Percentiles rank a stretch among this genome's conserved stretches.
Conservation (phyloP, 768 basidiomycete species). For the Hysterangium stoloniferum region DNA sequence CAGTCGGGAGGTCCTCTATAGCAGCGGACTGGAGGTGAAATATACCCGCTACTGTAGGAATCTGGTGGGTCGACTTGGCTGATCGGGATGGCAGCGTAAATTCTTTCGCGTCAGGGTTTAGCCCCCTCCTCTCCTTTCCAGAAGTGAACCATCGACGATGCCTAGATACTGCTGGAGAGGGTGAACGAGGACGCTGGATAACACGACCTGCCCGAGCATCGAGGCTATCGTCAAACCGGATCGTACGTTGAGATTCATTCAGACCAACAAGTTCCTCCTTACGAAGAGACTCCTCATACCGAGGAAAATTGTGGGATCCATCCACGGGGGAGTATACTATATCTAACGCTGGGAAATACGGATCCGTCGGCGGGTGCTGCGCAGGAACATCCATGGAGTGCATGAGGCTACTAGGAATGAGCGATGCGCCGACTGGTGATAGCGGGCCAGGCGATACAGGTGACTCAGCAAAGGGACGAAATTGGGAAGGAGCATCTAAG, state of each 20-base stretch:
- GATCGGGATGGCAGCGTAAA: slow-evolving; percentile 42
- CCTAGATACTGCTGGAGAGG: background rate
- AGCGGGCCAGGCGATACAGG: slow-evolving; percentile 13
- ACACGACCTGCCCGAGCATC: background rate
- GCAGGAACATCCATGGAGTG: slow-evolving; percentile 37
- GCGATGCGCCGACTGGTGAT: slow-evolving; percentile 38
- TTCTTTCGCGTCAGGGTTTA: slow-evolving; percentile 83
- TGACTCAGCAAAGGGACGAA: background rate
- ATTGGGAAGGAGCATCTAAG: background rate
- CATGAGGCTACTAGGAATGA: slow-evolving; percentile 51
- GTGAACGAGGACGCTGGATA: background rate
- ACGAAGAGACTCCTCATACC: too few relatives aligned
- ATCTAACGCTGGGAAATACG: background rate
- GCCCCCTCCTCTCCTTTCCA: slow-evolving; percentile 43
- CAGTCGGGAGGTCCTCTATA: background rate
- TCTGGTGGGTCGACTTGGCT: slow-evolving; percentile 7
- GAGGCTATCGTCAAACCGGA: background rate
- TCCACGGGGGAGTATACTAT: background rate
- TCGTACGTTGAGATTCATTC: background rate
- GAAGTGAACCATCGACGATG: slow-evolving; percentile 40
- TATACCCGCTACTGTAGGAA: slow-evolving; percentile 21
- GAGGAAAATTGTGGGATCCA: background rate
- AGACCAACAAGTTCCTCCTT: background rate
- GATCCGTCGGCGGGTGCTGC: background rate
- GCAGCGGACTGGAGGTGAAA: background rate